Conservation (phyloP, 306 rosid species). For the Carpinus viminea region DNA sequence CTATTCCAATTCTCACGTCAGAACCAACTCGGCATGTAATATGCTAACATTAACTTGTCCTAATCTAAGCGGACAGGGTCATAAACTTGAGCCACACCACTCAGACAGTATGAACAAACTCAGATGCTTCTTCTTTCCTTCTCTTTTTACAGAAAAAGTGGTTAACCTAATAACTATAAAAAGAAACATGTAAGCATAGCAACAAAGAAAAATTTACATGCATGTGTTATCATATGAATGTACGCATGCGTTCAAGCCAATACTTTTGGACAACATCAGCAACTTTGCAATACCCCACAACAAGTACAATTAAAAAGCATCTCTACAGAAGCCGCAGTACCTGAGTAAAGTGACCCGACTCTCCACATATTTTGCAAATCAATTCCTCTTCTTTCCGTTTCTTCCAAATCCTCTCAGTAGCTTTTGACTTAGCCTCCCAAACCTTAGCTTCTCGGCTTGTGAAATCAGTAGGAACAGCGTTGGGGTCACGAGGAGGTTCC, state of each 20-base stretch:
- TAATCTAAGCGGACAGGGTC: background rate
- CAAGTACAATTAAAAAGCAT: constrained; percentile 8
- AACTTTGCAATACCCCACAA: background rate
- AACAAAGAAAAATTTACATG: background rate
- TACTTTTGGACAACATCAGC: background rate
- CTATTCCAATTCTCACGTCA: background rate
- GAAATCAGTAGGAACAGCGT: constrained; percentile 96
- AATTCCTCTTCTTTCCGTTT: constrained; percentile 97
- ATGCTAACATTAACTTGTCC: background rate
- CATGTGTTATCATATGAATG: background rate
- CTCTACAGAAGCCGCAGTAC: constrained; percentile 35
- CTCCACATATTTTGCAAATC: constrained; percentile 96
- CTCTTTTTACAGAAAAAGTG: background rate
- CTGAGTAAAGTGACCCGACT: constrained; percentile 98
- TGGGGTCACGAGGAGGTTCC: constrained; percentile 76
- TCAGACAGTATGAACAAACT: background rate
- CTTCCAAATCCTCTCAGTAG: constrained; percentile 98
- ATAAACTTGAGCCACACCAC: background rate
- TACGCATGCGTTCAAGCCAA: background rate
- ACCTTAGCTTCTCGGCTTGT: constrained; percentile 99
- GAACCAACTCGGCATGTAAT: background rate
- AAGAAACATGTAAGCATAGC: background rate
- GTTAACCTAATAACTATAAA: background rate
- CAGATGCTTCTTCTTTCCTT: background rate
- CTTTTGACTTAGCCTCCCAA: constrained; percentile 99